Percentiles rank a stretch among this genome's conserved stretches.
phyloP scores from a whole-genome alignment of 2,329 filamentous ascomycete genomes.

The Exophiala spinifera region DNA sequence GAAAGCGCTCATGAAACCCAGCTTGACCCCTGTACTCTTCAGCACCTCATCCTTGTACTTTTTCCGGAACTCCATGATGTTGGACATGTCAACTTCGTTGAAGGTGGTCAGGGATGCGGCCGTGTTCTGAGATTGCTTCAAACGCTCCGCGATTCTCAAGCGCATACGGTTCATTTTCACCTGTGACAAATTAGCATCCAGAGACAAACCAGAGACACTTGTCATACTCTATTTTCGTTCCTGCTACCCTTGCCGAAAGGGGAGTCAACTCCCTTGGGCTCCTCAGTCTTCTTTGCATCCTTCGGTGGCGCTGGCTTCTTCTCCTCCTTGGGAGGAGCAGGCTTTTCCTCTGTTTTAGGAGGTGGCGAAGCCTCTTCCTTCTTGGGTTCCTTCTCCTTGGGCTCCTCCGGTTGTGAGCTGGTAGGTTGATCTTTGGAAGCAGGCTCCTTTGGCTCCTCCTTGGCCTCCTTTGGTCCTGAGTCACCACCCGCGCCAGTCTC shows the following conservation, averaged over 20 bases:
- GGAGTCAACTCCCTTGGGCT: slow-evolving; percentile 29
- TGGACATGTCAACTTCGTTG: slow-evolving; percentile 99
- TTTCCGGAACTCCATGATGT: slow-evolving; percentile 94
- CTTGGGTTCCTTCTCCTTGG: slow-evolving; percentile 45
- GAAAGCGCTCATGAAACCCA: slow-evolving; percentile 99
- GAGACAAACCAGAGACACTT: slow-evolving; percentile 8
- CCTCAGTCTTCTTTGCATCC: slow-evolving; percentile 29
- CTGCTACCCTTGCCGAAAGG: slow-evolving; percentile 61
- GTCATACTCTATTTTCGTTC: slow-evolving; percentile 79
- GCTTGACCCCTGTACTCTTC: slow-evolving; percentile 94
- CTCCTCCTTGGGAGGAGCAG: slow-evolving; percentile 35
- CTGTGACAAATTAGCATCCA: slow-evolving; percentile 44
- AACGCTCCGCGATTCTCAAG: slow-evolving; percentile 89
- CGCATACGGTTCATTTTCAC: slow-evolving; percentile 99
- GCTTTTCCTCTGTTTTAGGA: slow-evolving; percentile 37
- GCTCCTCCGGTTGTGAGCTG: slow-evolving; percentile 52
- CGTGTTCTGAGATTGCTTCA: slow-evolving; percentile 99
- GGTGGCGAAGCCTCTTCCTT: slow-evolving; percentile 25
- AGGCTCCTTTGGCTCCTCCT: slow-evolving; percentile 35
- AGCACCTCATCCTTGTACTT: slow-evolving; percentile 94
- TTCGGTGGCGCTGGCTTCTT: slow-evolving; percentile 35
- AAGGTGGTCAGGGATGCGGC: slow-evolving; percentile 96
- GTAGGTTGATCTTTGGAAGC: slow-evolving; percentile 57
- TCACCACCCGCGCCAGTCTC: slow-evolving; percentile 69
- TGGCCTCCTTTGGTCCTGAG: slow-evolving; percentile 54